Percentiles rank a stretch among this genome's conserved stretches.
Conservation (phyloP, 495 filamentous ascomycete genomes). For the Hypoxylon fuscum region DNA sequence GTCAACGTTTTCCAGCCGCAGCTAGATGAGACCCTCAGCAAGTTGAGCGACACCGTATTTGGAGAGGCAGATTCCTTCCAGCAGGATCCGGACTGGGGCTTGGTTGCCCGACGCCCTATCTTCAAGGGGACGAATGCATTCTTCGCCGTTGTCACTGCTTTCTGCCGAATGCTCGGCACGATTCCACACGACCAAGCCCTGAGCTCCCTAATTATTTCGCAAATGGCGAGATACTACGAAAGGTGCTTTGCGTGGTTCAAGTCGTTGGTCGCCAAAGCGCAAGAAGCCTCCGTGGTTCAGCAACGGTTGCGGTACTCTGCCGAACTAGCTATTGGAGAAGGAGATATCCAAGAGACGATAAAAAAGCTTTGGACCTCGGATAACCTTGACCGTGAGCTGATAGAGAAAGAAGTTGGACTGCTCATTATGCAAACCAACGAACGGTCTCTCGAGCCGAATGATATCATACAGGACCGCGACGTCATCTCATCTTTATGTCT, state of each 20-base stretch:
- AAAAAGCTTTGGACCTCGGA: slow-evolving; percentile 69
- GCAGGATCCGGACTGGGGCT: slow-evolving; percentile 82
- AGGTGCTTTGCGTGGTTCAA: slow-evolving; percentile 92
- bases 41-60: slow-evolving; percentile 83
- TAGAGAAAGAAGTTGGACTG: slow-evolving; percentile 72
- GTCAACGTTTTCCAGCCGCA: slow-evolving; percentile 98
- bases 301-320: slow-evolving; percentile 75
- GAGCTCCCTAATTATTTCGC: slow-evolving; percentile 84
- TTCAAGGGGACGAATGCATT: slow-evolving; percentile 94
- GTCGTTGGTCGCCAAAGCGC: slow-evolving; percentile 66
- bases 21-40: slow-evolving; percentile 91
- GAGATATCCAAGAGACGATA: slow-evolving; percentile 72
- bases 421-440: slow-evolving; percentile 72
- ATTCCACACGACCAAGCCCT: slow-evolving; percentile 98
- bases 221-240: slow-evolving; percentile 90
- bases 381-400: slow-evolving; percentile 50
- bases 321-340: slow-evolving; percentile 68
- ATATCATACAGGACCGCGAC: slow-evolving; percentile 90
- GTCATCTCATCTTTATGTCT: slow-evolving; percentile 83
- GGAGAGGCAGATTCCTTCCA: slow-evolving; percentile 88
- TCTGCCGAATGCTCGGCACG: slow-evolving; percentile 93
- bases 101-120: slow-evolving; percentile 80
- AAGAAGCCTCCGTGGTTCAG: slow-evolving; percentile 50
- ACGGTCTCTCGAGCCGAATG: slow-evolving; percentile 70
- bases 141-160: slow-evolving; percentile 83